Evolutionary conservation across 2,329 filamentous ascomycete species (phyloP).

Genomic region (Venturia effusa): DNA sequence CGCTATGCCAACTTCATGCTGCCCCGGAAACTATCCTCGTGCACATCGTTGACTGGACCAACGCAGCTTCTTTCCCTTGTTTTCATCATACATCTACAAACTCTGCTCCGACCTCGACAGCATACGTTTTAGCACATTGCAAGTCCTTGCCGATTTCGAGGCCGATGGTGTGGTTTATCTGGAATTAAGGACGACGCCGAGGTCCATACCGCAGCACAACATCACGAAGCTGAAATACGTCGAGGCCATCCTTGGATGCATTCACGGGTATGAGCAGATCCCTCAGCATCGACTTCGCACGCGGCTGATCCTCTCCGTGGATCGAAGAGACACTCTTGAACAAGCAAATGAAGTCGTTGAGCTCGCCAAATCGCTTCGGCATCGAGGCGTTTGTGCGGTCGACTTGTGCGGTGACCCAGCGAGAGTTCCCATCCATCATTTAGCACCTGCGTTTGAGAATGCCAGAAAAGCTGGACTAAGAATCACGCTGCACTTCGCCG

Average conservation of each 20-base stretch:
- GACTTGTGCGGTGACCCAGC: conserved; percentile 72
- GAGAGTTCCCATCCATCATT: conserved; percentile 48
- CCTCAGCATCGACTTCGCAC: conserved; percentile 39
- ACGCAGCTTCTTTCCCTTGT: conserved; percentile 32
- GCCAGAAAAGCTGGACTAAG: conserved; percentile 47
- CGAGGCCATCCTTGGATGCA: conserved; percentile 51
- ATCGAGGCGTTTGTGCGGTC: conserved; percentile 54
- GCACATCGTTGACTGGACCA: conserved; percentile 53
- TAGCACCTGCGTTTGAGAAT: conserved; percentile 46
- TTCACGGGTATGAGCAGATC: conserved; percentile 40
- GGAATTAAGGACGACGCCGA: conserved; percentile 71
- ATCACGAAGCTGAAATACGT: conserved; percentile 57
- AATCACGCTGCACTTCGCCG: conserved; percentile 70
- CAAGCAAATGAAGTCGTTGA: conserved; percentile 55
- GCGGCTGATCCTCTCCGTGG: conserved; percentile 62
- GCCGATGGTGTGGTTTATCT: conserved; percentile 65
- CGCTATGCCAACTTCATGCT: neutral
- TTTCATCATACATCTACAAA: conserved; percentile 69
- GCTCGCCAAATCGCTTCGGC: conserved; percentile 47
- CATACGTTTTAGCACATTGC: conserved; percentile 40
- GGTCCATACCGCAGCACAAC: conserved; percentile 42
- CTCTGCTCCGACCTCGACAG: conserved; percentile 54
- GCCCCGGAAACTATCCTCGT: neutral
- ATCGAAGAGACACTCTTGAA: conserved; percentile 49
- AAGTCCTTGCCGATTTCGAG: conserved; percentile 48